Base-by-base conservation (phyloP, 257 asterid genomes). In the Penstemon barbatus region DNA sequence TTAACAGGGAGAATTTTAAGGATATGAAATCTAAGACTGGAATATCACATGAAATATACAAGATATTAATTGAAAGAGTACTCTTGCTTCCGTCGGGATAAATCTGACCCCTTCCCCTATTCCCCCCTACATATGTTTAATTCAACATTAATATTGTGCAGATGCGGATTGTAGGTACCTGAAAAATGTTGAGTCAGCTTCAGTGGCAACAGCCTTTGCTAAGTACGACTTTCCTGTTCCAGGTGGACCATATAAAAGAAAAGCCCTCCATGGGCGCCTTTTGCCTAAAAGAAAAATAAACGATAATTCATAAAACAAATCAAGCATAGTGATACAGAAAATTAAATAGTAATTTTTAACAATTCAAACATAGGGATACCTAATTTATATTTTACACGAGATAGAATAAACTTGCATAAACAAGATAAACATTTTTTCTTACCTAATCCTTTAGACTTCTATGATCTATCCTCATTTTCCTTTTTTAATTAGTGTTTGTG, bases 121-220 rank as follows among this genome's bases (percentile, higher is more conserved):
- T n/a, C n/a, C n/a, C n/a, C n/a, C n/a, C n/a, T n/a, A n/a, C n/a
- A n/a, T n/a, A n/a, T 9, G 54, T 1, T 9, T 3, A 10, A 8
- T 2, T 49, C 15, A 0, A 49, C 9, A 25, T 25, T 25, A 25
- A 25, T 25, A 1, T 25, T 25, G 33, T 25, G 33, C 33, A 25
- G 33, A 25, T 25, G 33, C 33, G 33, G 33, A 25, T 25, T 25
- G 33, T 25, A 62, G 55, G 48, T 76, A 84, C 90, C 90, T 82
- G 81, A 85, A 80, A 70, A 85, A 82, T 19, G 84, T 85, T 2
- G 90, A 85, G 61, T 82, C 90, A 7, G 87, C 84, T 73, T 82
- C 90, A 3, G 90, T 84, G 59, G 90, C 90, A 72, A 84, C 85
- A 60, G 90, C 90, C 71, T 84, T 84, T 55, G 90, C 86, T 74